A percentile compares a stretch with the other conserved stretches of the same genome.
Conservation (phyloP, 176 grass and related monocot genomes). For the Oryza longistaminata region DNA sequence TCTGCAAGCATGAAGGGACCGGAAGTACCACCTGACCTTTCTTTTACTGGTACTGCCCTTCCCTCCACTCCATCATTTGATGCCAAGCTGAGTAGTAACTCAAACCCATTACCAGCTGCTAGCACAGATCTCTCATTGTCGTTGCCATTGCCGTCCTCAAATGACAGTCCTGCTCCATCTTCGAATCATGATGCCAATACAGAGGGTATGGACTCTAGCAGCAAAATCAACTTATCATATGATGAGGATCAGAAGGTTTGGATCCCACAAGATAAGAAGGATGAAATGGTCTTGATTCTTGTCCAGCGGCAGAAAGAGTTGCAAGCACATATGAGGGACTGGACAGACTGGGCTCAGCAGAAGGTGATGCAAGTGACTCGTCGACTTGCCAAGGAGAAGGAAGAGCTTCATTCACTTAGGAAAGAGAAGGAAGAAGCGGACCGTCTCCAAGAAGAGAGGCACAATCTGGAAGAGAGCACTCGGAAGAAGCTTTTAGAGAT, state of each 20-base stretch:
- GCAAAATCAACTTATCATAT: slow-evolving; percentile 45
- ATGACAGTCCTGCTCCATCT: slow-evolving; percentile 31
- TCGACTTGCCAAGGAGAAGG: slow-evolving; percentile 82
- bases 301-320: slow-evolving; percentile 77
- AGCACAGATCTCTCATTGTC: slow-evolving; percentile 75
- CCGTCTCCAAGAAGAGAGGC: slow-evolving; percentile 72
- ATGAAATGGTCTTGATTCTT: slow-evolving; percentile 74
- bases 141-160: slow-evolving; percentile 50
- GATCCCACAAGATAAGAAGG: slow-evolving; percentile 80
- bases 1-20: slow-evolving; percentile 50
- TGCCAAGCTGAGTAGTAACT: slow-evolving; percentile 33
- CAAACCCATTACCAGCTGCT: slow-evolving; percentile 46
- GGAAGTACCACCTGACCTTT: slow-evolving; percentile 64
- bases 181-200: slow-evolving; percentile 38
- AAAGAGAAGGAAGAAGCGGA: slow-evolving; percentile 73
- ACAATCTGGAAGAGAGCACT: slow-evolving; percentile 72
- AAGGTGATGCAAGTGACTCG: slow-evolving; percentile 95
- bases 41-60: slow-evolving; percentile 55
- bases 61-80: slow-evolving; percentile 52
- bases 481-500: slow-evolving; percentile 92
- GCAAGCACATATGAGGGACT: slow-evolving; percentile 70
- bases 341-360: slow-evolving; percentile 93
- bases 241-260: slow-evolving; percentile 61
- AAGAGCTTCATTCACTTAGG: slow-evolving; percentile 70
- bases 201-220: slow-evolving; percentile 47